These are phyloP conservation scores for Tuber calosporum DNA, from an alignment of 495 filamentous ascomycete genomes.

Conservation along the genomic window DNA sequence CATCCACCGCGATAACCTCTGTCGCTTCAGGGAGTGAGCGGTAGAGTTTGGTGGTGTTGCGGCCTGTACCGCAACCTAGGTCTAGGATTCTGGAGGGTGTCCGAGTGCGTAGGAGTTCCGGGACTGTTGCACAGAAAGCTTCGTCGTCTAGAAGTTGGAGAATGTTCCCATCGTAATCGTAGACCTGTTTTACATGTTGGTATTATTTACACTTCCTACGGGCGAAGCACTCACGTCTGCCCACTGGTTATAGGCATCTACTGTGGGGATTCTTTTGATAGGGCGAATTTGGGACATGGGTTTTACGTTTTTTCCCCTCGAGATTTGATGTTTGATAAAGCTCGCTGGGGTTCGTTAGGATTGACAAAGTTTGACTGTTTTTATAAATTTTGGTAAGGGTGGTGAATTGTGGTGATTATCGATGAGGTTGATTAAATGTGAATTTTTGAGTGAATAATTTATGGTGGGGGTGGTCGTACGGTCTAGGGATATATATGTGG, in stretches of 20 bases:
- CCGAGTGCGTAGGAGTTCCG: slow-evolving; percentile 46
- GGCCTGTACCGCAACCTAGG: slow-evolving; percentile 64
- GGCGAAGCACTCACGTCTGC: slow-evolving; percentile 37
- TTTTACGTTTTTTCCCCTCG: not conserved
- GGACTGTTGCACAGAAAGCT: slow-evolving; percentile 52
- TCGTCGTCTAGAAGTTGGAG: slow-evolving; percentile 61
- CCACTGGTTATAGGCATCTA: slow-evolving; percentile 48
- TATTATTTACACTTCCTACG: not conserved
- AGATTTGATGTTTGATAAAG: not conserved
- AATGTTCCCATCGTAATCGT: slow-evolving; percentile 69
- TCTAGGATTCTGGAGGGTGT: slow-evolving; percentile 49
- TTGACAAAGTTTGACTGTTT: not conserved
- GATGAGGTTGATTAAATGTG: not conserved
- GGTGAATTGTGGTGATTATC: not conserved
- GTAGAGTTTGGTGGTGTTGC: slow-evolving; percentile 58
- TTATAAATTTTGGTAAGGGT: not conserved
- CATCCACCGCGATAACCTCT: slow-evolving; percentile 43
- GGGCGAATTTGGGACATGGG: slow-evolving; percentile 6
- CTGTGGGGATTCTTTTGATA: slow-evolving; percentile 43
- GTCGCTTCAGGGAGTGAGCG: slow-evolving; percentile 31
- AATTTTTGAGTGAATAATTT: not conserved
- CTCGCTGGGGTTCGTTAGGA: not conserved
- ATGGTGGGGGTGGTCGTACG: not conserved
- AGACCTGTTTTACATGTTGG: slow-evolving; percentile 44
- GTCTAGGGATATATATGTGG: not conserved